These are phyloP conservation scores for Fusarium domesticum DNA, from an alignment of 2,329 filamentous ascomycete species.

Conservation along the genomic window DNA sequence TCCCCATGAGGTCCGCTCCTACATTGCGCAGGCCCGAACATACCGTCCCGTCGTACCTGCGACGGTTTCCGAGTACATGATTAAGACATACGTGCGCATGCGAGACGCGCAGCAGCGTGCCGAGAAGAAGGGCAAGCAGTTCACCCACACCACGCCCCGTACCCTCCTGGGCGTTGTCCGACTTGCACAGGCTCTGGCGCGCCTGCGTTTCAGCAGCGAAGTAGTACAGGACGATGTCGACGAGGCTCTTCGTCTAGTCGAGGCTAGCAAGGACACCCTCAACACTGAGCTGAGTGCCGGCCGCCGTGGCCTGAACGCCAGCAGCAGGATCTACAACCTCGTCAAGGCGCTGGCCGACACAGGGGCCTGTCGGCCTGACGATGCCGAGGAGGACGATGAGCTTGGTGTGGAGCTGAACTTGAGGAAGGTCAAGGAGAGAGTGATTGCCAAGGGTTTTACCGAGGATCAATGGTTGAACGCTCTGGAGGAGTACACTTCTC, in stretches of 20 bases:
- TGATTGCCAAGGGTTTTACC: constrained; percentile 95
- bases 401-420: constrained; percentile 71
- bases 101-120: constrained; percentile 88
- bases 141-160: constrained; percentile 89
- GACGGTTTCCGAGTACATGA: constrained; percentile 89
- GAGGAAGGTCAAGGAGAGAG: constrained; percentile 82
- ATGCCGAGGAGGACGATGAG: constrained; percentile 53
- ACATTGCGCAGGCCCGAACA: constrained; percentile 87
- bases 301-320: constrained; percentile 71
- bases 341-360: constrained; percentile 84
- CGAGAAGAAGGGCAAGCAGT: constrained; percentile 86
- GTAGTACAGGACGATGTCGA: constrained; percentile 93
- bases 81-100: constrained; percentile 93
- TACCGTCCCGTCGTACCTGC: constrained; percentile 85
- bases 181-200: constrained; percentile 88
- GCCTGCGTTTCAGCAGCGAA: constrained; percentile 80
- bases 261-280: constrained; percentile 89
- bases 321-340: constrained; percentile 90
- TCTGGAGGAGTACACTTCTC: constrained; percentile 81
- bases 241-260: constrained; percentile 84
- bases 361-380: constrained; percentile 77
- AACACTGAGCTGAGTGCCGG: constrained; percentile 64
- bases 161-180: constrained; percentile 90
- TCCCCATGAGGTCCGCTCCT: constrained; percentile 91
- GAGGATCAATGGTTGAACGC: constrained; percentile 85